Evolutionary conservation across 495 filamentous ascomycete genomes (phyloP).

Genomic region (Jackrogersella multiformis): DNA sequence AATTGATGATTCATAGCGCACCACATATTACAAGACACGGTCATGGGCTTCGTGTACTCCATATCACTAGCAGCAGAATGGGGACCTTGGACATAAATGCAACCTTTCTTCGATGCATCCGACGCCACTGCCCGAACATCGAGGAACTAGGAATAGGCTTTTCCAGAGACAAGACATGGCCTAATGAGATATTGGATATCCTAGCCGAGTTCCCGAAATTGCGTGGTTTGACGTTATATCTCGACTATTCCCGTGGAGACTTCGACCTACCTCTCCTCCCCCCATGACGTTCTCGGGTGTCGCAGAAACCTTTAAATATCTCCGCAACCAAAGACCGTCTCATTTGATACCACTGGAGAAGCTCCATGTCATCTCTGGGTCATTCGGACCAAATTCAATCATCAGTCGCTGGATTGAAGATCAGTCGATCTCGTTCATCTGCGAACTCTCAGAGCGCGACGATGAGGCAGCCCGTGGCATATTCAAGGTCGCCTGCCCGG

Average conservation of each 20-base stretch:
- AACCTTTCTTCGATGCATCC: neutral
- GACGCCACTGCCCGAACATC: neutral
- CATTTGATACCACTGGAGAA: neutral
- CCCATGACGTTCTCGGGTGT: neutral
- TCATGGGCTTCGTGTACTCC: neutral
- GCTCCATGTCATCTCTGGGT: neutral
- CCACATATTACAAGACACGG: neutral
- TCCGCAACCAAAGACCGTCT: neutral
- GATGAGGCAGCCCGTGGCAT: neutral
- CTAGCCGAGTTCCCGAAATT: neutral
- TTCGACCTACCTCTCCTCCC: neutral
- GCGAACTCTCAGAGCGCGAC: slow-evolving; percentile 1
- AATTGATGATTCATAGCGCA: neutral
- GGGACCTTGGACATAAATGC: neutral
- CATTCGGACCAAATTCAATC: neutral
- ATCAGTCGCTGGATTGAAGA: too few species aligned
- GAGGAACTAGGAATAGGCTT: neutral
- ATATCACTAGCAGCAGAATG: neutral
- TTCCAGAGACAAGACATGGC: neutral
- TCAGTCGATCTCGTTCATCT: neutral
- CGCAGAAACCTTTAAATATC: neutral
- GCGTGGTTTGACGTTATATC: neutral
- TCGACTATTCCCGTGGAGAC: neutral
- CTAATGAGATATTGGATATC: neutral
- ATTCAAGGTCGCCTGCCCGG: neutral